phyloP scores from a whole-genome alignment of 495 filamentous ascomycete species.

The Cairneyella variabilis region DNA sequence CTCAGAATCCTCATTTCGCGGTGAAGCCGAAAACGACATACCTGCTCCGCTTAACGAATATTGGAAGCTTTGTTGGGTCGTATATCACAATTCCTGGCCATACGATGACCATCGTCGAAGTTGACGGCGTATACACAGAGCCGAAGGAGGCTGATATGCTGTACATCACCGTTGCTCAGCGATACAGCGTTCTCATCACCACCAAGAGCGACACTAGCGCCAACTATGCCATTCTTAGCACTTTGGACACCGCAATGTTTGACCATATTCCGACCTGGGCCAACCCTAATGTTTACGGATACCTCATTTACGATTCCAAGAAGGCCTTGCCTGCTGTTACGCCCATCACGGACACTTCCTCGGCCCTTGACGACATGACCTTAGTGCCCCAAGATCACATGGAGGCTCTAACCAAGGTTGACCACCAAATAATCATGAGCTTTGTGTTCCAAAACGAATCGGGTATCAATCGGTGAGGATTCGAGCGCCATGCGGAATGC shows the following conservation, averaged over 20 bases:
- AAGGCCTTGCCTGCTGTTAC: neutral
- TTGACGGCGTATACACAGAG: conserved; percentile 50
- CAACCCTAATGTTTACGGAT: neutral
- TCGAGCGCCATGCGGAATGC: too few species aligned
- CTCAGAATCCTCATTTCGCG: conserved; percentile 45
- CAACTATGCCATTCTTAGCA: conserved; percentile 11
- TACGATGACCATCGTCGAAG: conserved; percentile 52
- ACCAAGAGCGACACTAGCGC: conserved; percentile 27
- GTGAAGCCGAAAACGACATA: conserved; percentile 72
- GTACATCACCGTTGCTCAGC: conserved; percentile 43
- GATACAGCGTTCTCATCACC: conserved; percentile 45
- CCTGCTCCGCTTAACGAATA: conserved; percentile 68
- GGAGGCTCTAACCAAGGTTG: neutral
- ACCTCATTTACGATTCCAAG: conserved; percentile 6
- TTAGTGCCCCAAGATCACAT: neutral
- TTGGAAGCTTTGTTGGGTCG: conserved; percentile 58
- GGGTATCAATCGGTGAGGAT: conserved; percentile 39
- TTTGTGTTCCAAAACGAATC: neutral
- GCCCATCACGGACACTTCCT: neutral
- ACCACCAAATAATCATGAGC: neutral
- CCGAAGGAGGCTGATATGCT: conserved; percentile 52
- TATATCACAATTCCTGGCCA: conserved; percentile 73
- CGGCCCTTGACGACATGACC: conserved; percentile 2
- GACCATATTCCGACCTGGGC: neutral
- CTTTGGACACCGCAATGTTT: conserved; percentile 45